Base-by-base conservation (phyloP, 768 basidiomycete genomes). In the Suillus sp. region DNA sequence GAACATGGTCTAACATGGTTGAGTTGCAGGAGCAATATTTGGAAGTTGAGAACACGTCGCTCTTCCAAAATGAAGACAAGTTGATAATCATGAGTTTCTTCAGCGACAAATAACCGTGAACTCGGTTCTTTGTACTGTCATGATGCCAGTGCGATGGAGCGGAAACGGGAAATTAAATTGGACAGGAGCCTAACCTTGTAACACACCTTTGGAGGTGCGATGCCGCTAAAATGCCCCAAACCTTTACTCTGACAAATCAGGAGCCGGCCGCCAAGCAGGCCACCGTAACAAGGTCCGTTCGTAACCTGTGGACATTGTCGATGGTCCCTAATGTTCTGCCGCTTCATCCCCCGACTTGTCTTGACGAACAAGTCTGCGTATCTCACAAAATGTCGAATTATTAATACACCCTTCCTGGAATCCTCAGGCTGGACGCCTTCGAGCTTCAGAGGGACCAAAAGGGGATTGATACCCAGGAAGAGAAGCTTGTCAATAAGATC, bases 401-500 rank as follows among this genome's bases (percentile, higher is more conserved):
- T 38, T 57, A 38, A 57, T 40, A 57, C 20, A 11, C 5, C n/a
- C 0, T 27, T 25, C 5, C 51, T 40, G 25, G n/a, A 56, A 38
- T 38, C 55, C 22, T 34, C 32, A 34, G 32, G 32, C 32, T 56
- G 55, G 14, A 18, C 2, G 37, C 18, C 55, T 57, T 35, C 25
- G 34, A 27, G 37, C 13, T 55, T 25, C 13, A 35, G 16, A 7
- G 54, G 18, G 25, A 56, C 37, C 25, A 56, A 56, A 56, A 27
- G 18, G 32, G 43, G 11, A 53, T 42, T 37, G 32, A 62, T 48
- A 27, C 34, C 14, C 25, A 45, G 58, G 57, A 51, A 58, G 57
- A 60, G 58, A 59, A 59, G 58, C 3, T 25, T 30, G 25, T 34
- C 57, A 38, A 34, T 43, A 61, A 64, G 63, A 64, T 64, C 16